phyloP scores from a whole-genome alignment of 2,329 filamentous ascomycete genomes.

The Paecilomyces niveus region DNA sequence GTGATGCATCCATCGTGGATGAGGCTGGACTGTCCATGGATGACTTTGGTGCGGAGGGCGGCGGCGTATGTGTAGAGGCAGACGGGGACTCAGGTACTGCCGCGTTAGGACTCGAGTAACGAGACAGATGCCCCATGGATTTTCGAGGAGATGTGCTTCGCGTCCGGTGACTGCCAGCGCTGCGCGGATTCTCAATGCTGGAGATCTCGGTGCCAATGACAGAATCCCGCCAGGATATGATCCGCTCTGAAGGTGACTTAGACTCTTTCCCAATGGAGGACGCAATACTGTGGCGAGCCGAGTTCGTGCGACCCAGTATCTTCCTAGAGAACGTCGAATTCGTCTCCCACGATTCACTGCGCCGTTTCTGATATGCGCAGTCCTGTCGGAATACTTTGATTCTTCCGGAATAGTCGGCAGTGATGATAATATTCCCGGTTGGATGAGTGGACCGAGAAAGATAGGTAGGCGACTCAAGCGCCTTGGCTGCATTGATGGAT shows the following conservation, averaged over 20 bases:
- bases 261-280: slow-evolving; percentile 39
- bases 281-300: slow-evolving; percentile 48
- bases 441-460: slow-evolving; percentile 66
- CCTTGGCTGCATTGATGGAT: slow-evolving; percentile 33
- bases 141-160: slow-evolving; percentile 46
- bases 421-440: slow-evolving; percentile 85
- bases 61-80: slow-evolving; percentile 18
- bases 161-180: slow-evolving; percentile 16
- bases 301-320: slow-evolving; percentile 48
- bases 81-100: slow-evolving; percentile 20
- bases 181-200: slow-evolving; percentile 38
- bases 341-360: slow-evolving; percentile 69
- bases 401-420: slow-evolving; percentile 76
- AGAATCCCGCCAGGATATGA: slow-evolving; percentile 78
- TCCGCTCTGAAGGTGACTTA: slow-evolving; percentile 61
- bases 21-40: slow-evolving; percentile 14
- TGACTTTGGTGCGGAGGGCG: slow-evolving; percentile 16
- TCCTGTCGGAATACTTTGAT: slow-evolving; percentile 97
- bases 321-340: slow-evolving; percentile 68
- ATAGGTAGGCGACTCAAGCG: slow-evolving; percentile 69
- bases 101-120: slow-evolving; percentile 17
- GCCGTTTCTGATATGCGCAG: slow-evolving; percentile 74
- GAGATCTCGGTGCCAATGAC: slow-evolving; percentile 48
- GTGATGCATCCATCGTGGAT: slow-evolving; percentile 5
- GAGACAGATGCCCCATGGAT: slow-evolving; percentile 18